These are phyloP conservation scores for Dunaliella primolecta DNA, from an alignment of 139 green algal genomes.

Conservation along the genomic window DNA sequence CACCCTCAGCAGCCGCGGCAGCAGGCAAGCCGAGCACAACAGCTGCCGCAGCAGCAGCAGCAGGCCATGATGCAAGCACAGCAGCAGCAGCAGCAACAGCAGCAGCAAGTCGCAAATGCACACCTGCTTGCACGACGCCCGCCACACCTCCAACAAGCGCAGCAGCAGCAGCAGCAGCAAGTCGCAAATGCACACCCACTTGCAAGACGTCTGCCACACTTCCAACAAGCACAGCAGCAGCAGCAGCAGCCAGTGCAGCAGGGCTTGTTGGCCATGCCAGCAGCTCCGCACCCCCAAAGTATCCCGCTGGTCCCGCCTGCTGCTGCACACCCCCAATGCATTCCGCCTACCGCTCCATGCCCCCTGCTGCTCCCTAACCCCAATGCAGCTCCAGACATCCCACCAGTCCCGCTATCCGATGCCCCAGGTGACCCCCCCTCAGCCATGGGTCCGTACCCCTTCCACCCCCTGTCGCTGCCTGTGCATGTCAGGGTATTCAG, in stretches of 20 bases:
- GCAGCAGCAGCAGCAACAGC: constrained; percentile 10
- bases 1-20: not conserved
- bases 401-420: too few species aligned
- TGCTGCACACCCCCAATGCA: too few species aligned
- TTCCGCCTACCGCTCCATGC: too few species aligned
- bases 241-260: not conserved
- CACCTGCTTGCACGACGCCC: too few species aligned
- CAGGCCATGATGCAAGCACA: not conserved
- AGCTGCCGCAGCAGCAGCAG: constrained; percentile 11
- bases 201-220: not conserved
- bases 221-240: constrained; percentile 13
- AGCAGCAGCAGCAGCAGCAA: not conserved
- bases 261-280: not conserved
- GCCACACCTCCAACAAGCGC: not conserved
- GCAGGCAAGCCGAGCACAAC: not conserved
- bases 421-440: too few species aligned
- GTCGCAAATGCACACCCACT: too few species aligned
- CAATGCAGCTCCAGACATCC: too few species aligned
- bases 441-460: too few species aligned
- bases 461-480: not conserved
- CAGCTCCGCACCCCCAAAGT: not conserved
- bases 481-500: not conserved
- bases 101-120: not conserved
- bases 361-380: too few species aligned
- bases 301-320: too few species aligned